These are phyloP conservation scores for Entomortierella lignicola DNA, from an alignment of 192 early-diverging fungal species.

Conservation along the genomic window DNA sequence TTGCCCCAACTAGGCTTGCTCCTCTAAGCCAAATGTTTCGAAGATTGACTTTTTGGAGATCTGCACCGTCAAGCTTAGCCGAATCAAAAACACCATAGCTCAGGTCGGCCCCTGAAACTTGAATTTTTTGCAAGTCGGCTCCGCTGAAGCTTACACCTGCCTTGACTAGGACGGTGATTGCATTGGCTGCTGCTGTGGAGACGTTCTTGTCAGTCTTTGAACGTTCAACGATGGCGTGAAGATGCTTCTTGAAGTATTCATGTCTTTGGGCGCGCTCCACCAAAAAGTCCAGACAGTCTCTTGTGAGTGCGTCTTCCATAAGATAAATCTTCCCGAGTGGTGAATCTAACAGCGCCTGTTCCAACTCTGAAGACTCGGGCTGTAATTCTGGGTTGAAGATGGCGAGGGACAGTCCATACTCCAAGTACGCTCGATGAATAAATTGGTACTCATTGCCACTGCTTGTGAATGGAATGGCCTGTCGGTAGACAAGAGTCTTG, in stretches of 20 bases:
- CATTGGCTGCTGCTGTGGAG: background rate
- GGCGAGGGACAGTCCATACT: background rate
- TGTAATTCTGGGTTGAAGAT: background rate
- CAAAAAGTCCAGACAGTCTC: background rate
- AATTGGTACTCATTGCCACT: background rate
- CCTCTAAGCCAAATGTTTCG: background rate
- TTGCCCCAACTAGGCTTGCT: background rate
- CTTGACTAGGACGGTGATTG: background rate
- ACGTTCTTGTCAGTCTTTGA: background rate
- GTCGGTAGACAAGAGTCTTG: background rate
- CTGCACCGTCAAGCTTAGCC: background rate
- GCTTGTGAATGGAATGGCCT: background rate
- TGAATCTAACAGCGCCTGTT: background rate
- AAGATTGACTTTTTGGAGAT: background rate
- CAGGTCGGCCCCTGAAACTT: background rate
- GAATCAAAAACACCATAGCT: background rate
- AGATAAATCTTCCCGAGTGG: background rate
- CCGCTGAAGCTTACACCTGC: background rate
- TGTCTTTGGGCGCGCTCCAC: background rate
- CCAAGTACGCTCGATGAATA: constrained; percentile 7
- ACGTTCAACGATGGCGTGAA: background rate
- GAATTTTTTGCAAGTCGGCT: background rate
- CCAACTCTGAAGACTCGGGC: background rate
- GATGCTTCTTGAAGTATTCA: background rate
- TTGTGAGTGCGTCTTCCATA: background rate